Base-by-base conservation (phyloP, 345 rosid genomes). In the Lenwebbia sp. region DNA sequence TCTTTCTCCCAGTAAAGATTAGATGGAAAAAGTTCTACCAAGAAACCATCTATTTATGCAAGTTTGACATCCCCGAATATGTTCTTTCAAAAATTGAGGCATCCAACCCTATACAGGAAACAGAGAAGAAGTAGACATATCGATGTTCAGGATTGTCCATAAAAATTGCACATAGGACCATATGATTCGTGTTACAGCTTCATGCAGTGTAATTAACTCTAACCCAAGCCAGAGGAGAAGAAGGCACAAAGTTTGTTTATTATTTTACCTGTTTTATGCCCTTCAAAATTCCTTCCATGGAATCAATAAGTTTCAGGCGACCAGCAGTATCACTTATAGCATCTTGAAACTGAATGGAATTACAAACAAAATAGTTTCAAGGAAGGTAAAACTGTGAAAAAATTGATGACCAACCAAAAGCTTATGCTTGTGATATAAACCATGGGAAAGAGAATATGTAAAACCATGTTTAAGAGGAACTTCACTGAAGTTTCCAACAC, bases 271-370 rank as follows among this genome's bases (percentile, higher is more conserved):
- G 98, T 86, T 95, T 95, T 90, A 93, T 95, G 86, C 95, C 94
- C 88, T 93, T 94, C 87, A 92, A 90, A 89, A 95, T 94, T 87
- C 92, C 98, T 88, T 96, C 96, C 98, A 95, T 90, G 86, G 98
- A 95, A 90, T 92, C 90, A 82, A 93, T 92, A 84, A 94, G 92
- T 88, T 95, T 96, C 88, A 58, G 83, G 52, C 94, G 94, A 87
- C 98, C 96, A 84, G 88, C 93, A 87, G 90, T 84, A 88, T 88
- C 94, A 74, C 90, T 85, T 86, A 96, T 90, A 86, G 98, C 98
- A 87, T 93, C 94, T 87, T 95, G 95, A 90, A 96, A 95, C 99
- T 94, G 89, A 84, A 88, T n/a, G 86, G 49, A 22, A 33, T 62
- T 54, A 56, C 85, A 51, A 7, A 53, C 6, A 55, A 83, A 82